Conservation (phyloP, 2,329 filamentous ascomycete species). For the Calycina marina region DNA sequence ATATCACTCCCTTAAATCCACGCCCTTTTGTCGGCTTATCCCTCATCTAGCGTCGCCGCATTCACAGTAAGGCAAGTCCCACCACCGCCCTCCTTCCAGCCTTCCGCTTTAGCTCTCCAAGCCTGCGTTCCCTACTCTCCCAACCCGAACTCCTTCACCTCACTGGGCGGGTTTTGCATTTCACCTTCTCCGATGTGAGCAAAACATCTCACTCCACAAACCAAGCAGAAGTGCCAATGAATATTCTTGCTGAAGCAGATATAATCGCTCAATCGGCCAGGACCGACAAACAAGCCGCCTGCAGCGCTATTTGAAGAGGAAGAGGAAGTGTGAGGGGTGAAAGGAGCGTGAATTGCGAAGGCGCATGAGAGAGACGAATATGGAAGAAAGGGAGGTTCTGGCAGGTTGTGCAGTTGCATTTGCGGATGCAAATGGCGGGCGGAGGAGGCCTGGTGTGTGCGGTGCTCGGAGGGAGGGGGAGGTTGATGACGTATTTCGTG, state of each 20-base stretch:
- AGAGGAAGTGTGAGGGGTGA: neutral
- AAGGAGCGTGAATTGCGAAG: conserved; percentile 31
- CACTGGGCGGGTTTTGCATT: neutral
- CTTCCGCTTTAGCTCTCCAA: conserved; percentile 22
- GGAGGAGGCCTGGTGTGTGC: conserved; percentile 9
- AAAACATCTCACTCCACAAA: neutral
- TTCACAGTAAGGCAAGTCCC: conserved; percentile 26
- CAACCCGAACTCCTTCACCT: no score
- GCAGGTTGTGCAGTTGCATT: conserved; percentile 35
- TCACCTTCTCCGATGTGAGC: neutral
- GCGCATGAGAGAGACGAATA: conserved; percentile 24
- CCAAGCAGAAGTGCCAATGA: neutral
- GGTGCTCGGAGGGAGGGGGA: conserved; percentile 26
- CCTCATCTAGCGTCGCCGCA: conserved; percentile 24
- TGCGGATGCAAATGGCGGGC: conserved; percentile 22
- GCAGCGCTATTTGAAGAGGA: no score
- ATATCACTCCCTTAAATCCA: conserved; percentile 25
- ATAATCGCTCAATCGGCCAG: neutral
- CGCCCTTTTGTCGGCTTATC: conserved; percentile 25
- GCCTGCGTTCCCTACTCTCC: no score
- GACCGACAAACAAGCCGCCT: no score
- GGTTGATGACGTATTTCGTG: neutral
- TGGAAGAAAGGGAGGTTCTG: conserved; percentile 34
- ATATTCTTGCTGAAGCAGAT: neutral
- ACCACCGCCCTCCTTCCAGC: conserved; percentile 15